Evolutionary conservation across 257 asterid species (phyloP), one percentile per base, ranked within the genome.

Genomic region (Nyctanthes arbortristis): DNA sequence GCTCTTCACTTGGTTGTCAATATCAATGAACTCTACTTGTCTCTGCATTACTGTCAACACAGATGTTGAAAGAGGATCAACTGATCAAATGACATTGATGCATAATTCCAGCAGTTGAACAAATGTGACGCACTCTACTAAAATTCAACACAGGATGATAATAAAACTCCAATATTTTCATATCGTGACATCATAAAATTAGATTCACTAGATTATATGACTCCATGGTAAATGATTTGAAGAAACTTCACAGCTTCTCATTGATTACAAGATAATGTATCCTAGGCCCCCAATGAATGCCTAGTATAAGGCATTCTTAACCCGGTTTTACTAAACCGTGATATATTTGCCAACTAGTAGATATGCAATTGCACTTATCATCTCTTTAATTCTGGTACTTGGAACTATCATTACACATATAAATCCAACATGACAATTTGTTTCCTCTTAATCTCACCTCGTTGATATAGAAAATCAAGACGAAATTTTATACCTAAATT

Each of bases 221-320:
- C 7, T 40, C 6, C 55, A 45, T n/a, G 28, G 22, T 49, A n/a
- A n/a, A n/a, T 8, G 13, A 49, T 22, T 20, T 18, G 58, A 49
- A 20, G 12, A 66, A 28, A 68, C 69, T 24, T 29, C 27, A 47
- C 66, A 68, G 57, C 56, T 40, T 45, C 55, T 43, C 33, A 29
- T 40, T 29, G n/a, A 52, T 18, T 20, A 18, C 59, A 52, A 9
- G 24, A 24, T 2, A 29, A 18, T 3, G 40, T 5, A 4, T 8
- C 11, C 40, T 52, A 52, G 16, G 31, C 28, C 59, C 47, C 31
- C 3, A 24, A 22, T 24, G 30, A 52, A 24, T 6, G 14, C 4
- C 30, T 52, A 52, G 28, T 8, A 4, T 52, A 31, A 52, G 2
- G 13, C 59, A 3, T 29, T 13, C 6, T 20, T 20, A 52, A 52